These are phyloP conservation scores for Gnomoniopsis sp. DNA, from an alignment of 2,329 filamentous ascomycete species.

Conservation along the genomic window DNA sequence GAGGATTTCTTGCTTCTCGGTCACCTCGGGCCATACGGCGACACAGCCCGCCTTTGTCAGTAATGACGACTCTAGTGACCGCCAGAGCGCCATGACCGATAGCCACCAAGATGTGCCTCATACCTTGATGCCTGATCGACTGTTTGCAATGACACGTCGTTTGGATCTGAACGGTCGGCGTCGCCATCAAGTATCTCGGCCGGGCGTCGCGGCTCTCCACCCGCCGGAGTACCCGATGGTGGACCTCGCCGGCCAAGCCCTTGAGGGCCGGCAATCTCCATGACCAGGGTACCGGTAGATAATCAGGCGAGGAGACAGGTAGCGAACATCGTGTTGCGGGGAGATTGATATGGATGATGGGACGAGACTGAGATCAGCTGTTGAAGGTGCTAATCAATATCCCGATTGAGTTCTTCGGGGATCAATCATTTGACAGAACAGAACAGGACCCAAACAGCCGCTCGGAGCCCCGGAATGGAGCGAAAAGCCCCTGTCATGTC, in stretches of 20 bases:
- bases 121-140: not conserved
- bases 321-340: not conserved
- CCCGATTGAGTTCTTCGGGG: no score
- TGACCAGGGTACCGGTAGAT: not conserved
- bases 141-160: not conserved
- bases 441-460: not conserved
- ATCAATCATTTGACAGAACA: not conserved
- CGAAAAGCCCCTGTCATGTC: not conserved
- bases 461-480: not conserved
- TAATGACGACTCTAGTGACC: no score
- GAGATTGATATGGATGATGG: no score
- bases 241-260: not conserved
- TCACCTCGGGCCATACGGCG: no score
- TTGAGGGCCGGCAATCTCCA: conserved; percentile 12
- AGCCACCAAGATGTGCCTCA: not conserved
- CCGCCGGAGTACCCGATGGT: conserved; percentile 5
- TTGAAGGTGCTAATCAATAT: no score
- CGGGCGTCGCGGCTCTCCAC: not conserved
- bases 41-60: no score
- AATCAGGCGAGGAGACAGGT: not conserved
- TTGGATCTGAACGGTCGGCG: not conserved
- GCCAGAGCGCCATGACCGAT: no score
- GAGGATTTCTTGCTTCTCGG: no score
- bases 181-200: not conserved
- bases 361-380: not conserved